phyloP scores from a whole-genome alignment of 1,139 yeast genomes.

The Geotrichum fermentans region DNA sequence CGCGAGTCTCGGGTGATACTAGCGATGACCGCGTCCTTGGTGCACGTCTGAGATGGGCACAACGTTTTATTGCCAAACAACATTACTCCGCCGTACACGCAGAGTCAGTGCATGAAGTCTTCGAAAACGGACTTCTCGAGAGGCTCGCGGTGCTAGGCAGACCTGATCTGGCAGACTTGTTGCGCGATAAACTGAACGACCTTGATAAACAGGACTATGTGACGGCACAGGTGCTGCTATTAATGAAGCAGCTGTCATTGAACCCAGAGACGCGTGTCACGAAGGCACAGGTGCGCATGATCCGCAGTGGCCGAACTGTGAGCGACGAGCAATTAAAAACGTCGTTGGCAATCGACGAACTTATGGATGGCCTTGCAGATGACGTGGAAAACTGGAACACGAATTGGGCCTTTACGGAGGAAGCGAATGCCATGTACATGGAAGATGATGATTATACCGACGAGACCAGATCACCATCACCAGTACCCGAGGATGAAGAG shows the following conservation, averaged over 20 bases:
- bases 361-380: conserved; percentile 5
- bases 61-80: conserved; percentile 5
- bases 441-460: background rate
- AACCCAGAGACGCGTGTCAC: conserved; percentile 8
- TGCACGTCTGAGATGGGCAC: conserved; percentile 2
- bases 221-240: conserved; percentile 13
- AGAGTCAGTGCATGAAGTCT: conserved; percentile 8
- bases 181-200: background rate
- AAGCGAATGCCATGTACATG: background rate
- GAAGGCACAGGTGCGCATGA: background rate
- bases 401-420: conserved; percentile 7
- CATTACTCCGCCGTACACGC: conserved; percentile 14
- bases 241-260: conserved; percentile 11
- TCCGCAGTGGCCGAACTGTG: background rate
- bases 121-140: conserved; percentile 9
- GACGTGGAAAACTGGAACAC: conserved; percentile 6
- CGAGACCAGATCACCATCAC: conserved; percentile 1
- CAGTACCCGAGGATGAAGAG: background rate
- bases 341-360: background rate
- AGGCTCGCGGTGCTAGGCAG: conserved; percentile 11
- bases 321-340: background rate
- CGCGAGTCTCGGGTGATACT: background rate
- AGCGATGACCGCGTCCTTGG: background rate
- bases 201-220: conserved; percentile 10
- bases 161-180: conserved; percentile 5